Evolutionary conservation across 148 eudicot species (phyloP).

Genomic region (Arbutus unedo): DNA sequence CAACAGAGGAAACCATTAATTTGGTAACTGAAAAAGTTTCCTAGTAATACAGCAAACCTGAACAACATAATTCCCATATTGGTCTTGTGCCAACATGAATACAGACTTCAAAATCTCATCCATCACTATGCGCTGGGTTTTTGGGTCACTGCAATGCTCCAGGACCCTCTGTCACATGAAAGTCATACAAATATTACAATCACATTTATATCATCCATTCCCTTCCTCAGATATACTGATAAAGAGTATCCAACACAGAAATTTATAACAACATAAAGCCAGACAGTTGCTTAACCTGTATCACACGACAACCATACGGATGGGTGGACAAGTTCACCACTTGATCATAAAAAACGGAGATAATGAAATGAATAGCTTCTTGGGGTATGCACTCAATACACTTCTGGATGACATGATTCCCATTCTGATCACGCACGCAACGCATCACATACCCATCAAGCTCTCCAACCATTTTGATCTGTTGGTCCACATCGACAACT

Average conservation of each 20-base stretch:
- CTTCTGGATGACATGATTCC: slow-evolving; percentile 90
- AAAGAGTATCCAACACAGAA: too few species aligned
- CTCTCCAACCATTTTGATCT: slow-evolving; percentile 73
- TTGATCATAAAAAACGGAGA: slow-evolving; percentile 74
- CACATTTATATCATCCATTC: not conserved
- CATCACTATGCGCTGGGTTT: slow-evolving; percentile 69
- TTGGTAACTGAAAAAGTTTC: not conserved
- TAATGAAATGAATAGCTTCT: slow-evolving; percentile 68
- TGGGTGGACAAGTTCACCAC: slow-evolving; percentile 77
- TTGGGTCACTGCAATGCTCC: slow-evolving; percentile 76
- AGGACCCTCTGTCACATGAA: slow-evolving; percentile 67
- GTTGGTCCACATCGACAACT: slow-evolving; percentile 81
- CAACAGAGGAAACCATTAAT: too few species aligned
- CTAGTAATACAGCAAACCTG: slow-evolving; percentile 45
- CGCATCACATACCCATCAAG: slow-evolving; percentile 87
- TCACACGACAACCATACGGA: slow-evolving; percentile 96
- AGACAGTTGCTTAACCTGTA: slow-evolving; percentile 40
- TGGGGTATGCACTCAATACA: slow-evolving; percentile 88
- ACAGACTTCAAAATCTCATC: slow-evolving; percentile 75
- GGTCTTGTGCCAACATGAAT: slow-evolving; percentile 74
- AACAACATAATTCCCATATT: slow-evolving; percentile 84
- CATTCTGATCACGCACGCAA: slow-evolving; percentile 94
- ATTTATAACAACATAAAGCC: not conserved
- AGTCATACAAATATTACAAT: not conserved
- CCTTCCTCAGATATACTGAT: too few species aligned